Conservation (phyloP, 225 moss, liverwort and hornwort genomes). For the Polytrichum commune region DNA sequence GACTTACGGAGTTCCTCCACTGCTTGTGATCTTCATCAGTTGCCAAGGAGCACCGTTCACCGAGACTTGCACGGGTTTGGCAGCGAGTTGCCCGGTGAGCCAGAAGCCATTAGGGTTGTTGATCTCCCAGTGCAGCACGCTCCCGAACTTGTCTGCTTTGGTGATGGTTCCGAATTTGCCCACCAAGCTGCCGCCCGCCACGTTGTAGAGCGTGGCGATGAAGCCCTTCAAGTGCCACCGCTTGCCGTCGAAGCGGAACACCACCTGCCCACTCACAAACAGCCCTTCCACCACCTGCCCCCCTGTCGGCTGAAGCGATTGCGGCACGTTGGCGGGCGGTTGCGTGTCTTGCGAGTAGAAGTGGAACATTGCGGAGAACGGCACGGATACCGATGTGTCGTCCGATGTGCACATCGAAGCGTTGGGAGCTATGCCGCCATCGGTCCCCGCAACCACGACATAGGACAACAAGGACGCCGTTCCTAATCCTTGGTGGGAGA, state of each 20-base stretch:
- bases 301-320: slow-evolving; percentile 1
- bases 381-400: neutral
- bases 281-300: slow-evolving; percentile 12
- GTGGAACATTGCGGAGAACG: slow-evolving; percentile 10
- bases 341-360: slow-evolving; percentile 12
- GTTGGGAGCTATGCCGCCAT: slow-evolving; percentile 10
- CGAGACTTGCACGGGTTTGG: slow-evolving; percentile 2
- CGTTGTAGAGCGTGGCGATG: slow-evolving; percentile 9
- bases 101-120: slow-evolving; percentile 20
- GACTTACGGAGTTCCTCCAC: slow-evolving; percentile 9
- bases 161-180: neutral
- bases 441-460: slow-evolving; percentile 2
- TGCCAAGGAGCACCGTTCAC: slow-evolving; percentile 5
- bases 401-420: slow-evolving; percentile 9
- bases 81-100: slow-evolving; percentile 3
- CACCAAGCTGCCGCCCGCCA: slow-evolving; percentile 7
- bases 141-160: slow-evolving; percentile 11
- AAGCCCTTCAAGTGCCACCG: neutral
- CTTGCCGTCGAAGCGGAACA: neutral
- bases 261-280: slow-evolving; percentile 11
- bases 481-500: slow-evolving; percentile 3
- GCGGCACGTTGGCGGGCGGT: slow-evolving; percentile 3
- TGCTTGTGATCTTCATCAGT: slow-evolving; percentile 14
- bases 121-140: slow-evolving; percentile 11
- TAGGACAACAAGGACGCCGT: slow-evolving; percentile 17